phyloP scores from a whole-genome alignment of 352 stramenopile species.

The Globisporangium yorkense region DNA sequence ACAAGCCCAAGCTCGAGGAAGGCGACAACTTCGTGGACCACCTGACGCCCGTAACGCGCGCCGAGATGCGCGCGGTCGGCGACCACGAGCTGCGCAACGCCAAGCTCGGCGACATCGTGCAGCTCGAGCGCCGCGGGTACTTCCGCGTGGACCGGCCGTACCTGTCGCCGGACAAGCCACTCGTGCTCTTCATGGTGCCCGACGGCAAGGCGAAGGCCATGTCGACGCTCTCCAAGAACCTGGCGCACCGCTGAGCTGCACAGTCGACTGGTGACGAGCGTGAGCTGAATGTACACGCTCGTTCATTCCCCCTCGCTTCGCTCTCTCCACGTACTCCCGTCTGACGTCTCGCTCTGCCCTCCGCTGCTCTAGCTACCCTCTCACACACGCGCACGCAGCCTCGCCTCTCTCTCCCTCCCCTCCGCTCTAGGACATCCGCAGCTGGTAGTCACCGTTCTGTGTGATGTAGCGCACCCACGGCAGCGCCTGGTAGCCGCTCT shows the following conservation, averaged over 20 bases:
- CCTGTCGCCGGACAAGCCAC: slow-evolving; percentile 79
- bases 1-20: slow-evolving; percentile 98
- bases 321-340: too few relatives aligned
- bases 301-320: too few relatives aligned
- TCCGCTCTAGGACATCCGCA: slow-evolving; percentile 89
- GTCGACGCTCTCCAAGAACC: slow-evolving; percentile 84
- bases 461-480: slow-evolving; percentile 99
- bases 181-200: slow-evolving; percentile 98
- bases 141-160: slow-evolving; percentile 91
- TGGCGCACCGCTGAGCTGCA: slow-evolving; percentile 59
- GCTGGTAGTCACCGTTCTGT: slow-evolving; percentile 98
- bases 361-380: too few relatives aligned
- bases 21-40: slow-evolving; percentile 97
- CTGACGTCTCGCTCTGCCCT: too few relatives aligned
- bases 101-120: slow-evolving; percentile 94
- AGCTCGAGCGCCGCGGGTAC: slow-evolving; percentile 98
- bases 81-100: slow-evolving; percentile 95
- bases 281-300: too few relatives aligned
- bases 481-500: slow-evolving; percentile 98
- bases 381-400: too few relatives aligned
- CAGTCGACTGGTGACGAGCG: too few relatives aligned
- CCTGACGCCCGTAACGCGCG: slow-evolving; percentile 94
- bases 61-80: slow-evolving; percentile 91
- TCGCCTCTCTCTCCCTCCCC: too few relatives aligned
- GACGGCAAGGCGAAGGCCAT: slow-evolving; percentile 94